Evolutionary conservation across 2,329 filamentous ascomycete species (phyloP).

Genomic region (Aspergillus phoenicis): DNA sequence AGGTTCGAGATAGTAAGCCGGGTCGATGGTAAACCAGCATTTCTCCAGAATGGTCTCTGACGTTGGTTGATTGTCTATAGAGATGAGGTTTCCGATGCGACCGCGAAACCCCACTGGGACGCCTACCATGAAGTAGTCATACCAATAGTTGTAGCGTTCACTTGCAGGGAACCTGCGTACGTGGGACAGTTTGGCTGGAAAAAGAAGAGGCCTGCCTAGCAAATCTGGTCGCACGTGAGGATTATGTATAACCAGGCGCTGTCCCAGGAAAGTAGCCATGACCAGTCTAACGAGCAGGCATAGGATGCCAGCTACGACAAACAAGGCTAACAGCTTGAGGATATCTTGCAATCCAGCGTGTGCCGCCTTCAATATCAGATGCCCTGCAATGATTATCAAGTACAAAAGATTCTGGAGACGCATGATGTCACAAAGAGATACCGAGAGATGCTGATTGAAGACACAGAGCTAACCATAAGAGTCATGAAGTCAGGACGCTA

Average conservation of each 20-base stretch:
- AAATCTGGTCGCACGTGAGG: neutral
- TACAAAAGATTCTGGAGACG: too few relatives aligned
- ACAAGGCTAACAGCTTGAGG: accelerated
- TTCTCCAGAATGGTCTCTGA: neutral
- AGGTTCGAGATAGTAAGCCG: slow-evolving; percentile 5
- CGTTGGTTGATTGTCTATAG: slow-evolving; percentile 11
- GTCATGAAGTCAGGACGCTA: too few relatives aligned
- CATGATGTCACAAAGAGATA: too few relatives aligned
- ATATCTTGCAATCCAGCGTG: too few relatives aligned
- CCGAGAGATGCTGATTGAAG: too few relatives aligned
- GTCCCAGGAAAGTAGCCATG: too few relatives aligned
- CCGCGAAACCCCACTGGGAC: slow-evolving; percentile 21
- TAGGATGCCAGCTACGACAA: too few relatives aligned
- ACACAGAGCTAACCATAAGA: too few relatives aligned
- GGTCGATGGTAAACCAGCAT: slow-evolving; percentile 14
- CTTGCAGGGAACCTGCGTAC: slow-evolving; percentile 10
- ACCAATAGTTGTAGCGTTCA: slow-evolving; percentile 18
- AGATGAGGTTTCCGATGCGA: slow-evolving; percentile 16
- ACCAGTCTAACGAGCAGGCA: too few relatives aligned
- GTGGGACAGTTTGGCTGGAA: slow-evolving; percentile 17
- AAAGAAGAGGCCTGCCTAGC: slow-evolving; percentile 14
- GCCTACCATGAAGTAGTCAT: slow-evolving; percentile 21
- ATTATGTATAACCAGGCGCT: neutral
- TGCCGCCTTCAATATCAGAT: too few relatives aligned
- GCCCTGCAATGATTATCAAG: too few relatives aligned